Percentiles rank a stretch among this genome's conserved stretches.
phyloP scores from a whole-genome alignment of 2,329 filamentous ascomycete species.

The Pestalotiopsis sp. region DNA sequence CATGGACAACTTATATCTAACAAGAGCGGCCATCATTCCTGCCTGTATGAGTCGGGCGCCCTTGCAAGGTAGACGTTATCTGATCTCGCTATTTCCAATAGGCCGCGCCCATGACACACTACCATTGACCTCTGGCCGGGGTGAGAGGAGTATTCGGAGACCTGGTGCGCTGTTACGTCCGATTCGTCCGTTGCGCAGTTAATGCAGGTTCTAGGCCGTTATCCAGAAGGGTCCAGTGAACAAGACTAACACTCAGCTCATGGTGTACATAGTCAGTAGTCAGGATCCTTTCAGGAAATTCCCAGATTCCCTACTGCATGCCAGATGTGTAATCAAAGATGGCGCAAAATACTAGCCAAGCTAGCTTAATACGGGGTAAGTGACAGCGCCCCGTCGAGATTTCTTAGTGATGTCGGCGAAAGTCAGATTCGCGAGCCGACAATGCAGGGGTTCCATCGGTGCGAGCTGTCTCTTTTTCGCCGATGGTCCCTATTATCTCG shows the following conservation, averaged over 20 bases:
- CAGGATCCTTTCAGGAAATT: too few species aligned
- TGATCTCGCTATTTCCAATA: neutral
- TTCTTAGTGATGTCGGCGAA: constrained; percentile 1
- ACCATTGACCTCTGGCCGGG: neutral
- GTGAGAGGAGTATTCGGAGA: neutral
- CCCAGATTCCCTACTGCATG: neutral
- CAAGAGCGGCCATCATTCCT: neutral
- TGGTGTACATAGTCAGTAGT: neutral
- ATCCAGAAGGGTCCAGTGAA: neutral
- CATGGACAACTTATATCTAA: neutral
- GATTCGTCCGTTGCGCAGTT: neutral
- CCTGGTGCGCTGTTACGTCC: neutral
- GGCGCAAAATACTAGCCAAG: neutral
- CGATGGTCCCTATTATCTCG: neutral
- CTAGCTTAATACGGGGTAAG: neutral
- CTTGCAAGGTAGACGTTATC: neutral
- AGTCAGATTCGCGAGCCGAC: constrained; percentile 3
- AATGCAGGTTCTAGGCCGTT: neutral
- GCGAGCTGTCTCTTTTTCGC: neutral
- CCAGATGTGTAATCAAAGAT: neutral
- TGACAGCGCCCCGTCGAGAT: neutral
- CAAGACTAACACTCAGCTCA: neutral
- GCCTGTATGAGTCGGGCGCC: neutral
- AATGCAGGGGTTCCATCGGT: neutral
- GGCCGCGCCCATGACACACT: neutral